phyloP scores from a whole-genome alignment of 2,329 filamentous ascomycete genomes.

The Atkinsonella texensis region DNA sequence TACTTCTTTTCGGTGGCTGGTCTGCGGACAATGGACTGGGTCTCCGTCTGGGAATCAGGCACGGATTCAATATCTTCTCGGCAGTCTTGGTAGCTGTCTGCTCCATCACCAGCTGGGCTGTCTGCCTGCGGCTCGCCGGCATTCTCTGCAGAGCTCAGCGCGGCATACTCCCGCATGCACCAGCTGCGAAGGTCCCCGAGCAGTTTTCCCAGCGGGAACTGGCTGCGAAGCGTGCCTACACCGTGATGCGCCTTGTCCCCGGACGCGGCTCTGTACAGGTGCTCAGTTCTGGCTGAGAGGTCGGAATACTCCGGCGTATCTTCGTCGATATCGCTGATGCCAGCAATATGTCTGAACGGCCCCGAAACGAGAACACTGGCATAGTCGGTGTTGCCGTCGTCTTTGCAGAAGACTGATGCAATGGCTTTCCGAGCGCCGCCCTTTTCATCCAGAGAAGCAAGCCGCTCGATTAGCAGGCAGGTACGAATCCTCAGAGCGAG shows the following conservation, averaged over 20 bases:
- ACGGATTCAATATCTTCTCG: background rate
- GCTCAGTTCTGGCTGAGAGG: background rate
- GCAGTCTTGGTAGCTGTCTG: too few relatives aligned
- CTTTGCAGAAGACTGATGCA: constrained; percentile 19
- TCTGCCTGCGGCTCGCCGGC: too few relatives aligned
- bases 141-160: constrained; percentile 2
- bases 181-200: constrained; percentile 10
- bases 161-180: constrained; percentile 10
- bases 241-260: constrained; percentile 6
- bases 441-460: constrained; percentile 9
- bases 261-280: background rate
- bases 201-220: constrained; percentile 11
- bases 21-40: background rate
- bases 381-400: constrained; percentile 1
- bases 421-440: constrained; percentile 12
- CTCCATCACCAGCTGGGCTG: too few relatives aligned
- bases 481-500: constrained; percentile 27
- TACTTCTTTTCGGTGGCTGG: background rate
- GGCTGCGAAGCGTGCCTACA: constrained; percentile 8
- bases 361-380: constrained; percentile 10
- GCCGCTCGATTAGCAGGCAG: constrained; percentile 18
- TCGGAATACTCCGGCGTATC: background rate
- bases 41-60: background rate
- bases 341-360: constrained; percentile 15
- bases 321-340: background rate